Evolutionary conservation across 192 early-diverging fungal genomes (phyloP).

Genomic region (Mortierella hygrophila): DNA sequence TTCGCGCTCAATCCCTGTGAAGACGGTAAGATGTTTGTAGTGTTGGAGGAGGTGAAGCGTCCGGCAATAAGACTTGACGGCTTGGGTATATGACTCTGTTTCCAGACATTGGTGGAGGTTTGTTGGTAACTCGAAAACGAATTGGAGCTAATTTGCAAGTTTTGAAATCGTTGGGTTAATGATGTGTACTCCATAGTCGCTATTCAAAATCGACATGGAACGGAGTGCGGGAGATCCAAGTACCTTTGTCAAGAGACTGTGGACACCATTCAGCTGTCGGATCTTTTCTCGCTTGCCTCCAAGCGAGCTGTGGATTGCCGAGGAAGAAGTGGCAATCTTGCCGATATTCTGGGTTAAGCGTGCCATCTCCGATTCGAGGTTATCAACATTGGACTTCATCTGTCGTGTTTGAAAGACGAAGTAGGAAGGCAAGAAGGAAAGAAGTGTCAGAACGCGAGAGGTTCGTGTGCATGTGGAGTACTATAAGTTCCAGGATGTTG

Average conservation of each 20-base stretch:
- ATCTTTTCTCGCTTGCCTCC: conserved; percentile 78
- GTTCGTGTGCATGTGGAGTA: neutral
- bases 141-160: conserved; percentile 74
- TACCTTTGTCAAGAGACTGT: conserved; percentile 79
- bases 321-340: conserved; percentile 67
- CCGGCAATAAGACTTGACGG: conserved; percentile 81
- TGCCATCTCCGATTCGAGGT: conserved; percentile 89
- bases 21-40: conserved; percentile 82
- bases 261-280: conserved; percentile 76
- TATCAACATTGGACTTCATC: conserved; percentile 90
- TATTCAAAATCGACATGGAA: neutral
- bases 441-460: neutral
- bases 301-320: conserved; percentile 70
- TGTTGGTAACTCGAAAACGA: conserved; percentile 89
- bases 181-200: neutral
- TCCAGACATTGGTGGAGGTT: conserved; percentile 74
- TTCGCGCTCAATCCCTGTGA: conserved; percentile 84
- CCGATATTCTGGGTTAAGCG: conserved; percentile 76
- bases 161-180: neutral
- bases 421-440: conserved; percentile 4
- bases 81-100: conserved; percentile 73
- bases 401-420: conserved; percentile 14
- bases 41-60: conserved; percentile 80
- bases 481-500: neutral
- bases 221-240: neutral